Base-by-base conservation (phyloP, 192 early-diverging fungal species). In the Rhizoclosmatium sp. region DNA sequence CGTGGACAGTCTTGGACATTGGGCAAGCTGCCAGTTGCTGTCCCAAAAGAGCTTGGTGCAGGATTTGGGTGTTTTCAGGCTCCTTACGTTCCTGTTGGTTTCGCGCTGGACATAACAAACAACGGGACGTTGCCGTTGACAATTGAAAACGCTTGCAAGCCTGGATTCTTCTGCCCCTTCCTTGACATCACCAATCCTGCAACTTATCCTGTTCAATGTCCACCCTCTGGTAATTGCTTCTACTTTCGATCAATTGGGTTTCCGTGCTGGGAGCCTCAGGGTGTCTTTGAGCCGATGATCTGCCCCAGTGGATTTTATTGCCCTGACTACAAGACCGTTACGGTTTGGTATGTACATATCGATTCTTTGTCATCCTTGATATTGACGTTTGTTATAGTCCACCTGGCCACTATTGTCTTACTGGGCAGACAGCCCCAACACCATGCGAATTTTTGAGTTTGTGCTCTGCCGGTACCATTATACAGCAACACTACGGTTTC, bases 251-350 rank as follows among this genome's bases (percentile, higher is more conserved):
- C 61, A 12, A 64, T 73, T 60, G 77, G 77, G 2, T 10, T 16
- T 9, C 59, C 67, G 16, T 76, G 75, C 42, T 9, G 21, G 23
- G 21, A 67, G 23, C 81, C 84, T 3, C 84, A 85, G 58, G 84
- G 84, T 1, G 2, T 58, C 2, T 81, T 71, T 42, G 87, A 87
- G 67, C 87, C 87, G 2, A 82, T 70, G 65, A 51, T 76, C 16
- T 87, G 87, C 65, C 51, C 48, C n/a, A n/a, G 23, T 23, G 87
- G 87, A 10, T 85, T 65, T 48, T 85, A 78, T 49, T 85, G 84
- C 45, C 84, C 84, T 0, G 45, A 70, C 48, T 58, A 81, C 49
- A 82, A 60, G 16, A 78, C 75, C 2, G 47, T 80, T n/a, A 65
- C 71, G 2, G 9, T 82, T 10, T 93, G 92, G 78, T 80, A 46